Conservation (phyloP, 2,329 filamentous ascomycete species). For the Fusarium vanettenii region DNA sequence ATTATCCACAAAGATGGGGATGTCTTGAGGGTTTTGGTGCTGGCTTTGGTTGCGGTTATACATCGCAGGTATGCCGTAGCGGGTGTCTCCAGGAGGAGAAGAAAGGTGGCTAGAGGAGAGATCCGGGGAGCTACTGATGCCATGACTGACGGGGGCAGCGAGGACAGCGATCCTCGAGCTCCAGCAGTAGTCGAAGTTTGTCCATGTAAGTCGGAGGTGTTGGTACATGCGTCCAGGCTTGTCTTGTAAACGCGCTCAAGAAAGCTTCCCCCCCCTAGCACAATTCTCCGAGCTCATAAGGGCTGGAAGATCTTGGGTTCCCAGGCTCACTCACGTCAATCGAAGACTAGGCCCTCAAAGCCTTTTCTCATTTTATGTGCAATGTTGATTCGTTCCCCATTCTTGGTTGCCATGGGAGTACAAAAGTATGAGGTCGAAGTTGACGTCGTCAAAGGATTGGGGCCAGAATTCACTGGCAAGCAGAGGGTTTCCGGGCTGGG, state of each 20-base stretch:
- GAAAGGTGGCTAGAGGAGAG: background rate
- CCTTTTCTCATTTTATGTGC: background rate
- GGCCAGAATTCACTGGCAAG: no score
- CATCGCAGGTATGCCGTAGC: background rate
- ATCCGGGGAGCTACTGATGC: background rate
- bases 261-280: background rate
- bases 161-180: background rate
- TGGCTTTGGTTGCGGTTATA: background rate
- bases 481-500: no score
- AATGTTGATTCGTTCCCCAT: background rate
- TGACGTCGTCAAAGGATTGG: background rate
- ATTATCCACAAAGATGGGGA: background rate
- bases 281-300: background rate
- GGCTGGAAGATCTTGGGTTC: background rate
- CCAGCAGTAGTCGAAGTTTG: background rate
- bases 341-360: background rate
- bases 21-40: background rate
- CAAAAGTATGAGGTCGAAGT: background rate
- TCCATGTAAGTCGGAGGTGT: background rate
- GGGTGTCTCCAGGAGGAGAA: no score
- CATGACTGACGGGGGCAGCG: background rate
- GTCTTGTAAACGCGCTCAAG: background rate
- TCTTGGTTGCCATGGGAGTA: background rate
- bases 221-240: background rate
- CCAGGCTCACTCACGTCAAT: background rate